These are phyloP conservation scores for Amanita brunnescens DNA, from an alignment of 768 basidiomycete species.

Conservation along the genomic window DNA sequence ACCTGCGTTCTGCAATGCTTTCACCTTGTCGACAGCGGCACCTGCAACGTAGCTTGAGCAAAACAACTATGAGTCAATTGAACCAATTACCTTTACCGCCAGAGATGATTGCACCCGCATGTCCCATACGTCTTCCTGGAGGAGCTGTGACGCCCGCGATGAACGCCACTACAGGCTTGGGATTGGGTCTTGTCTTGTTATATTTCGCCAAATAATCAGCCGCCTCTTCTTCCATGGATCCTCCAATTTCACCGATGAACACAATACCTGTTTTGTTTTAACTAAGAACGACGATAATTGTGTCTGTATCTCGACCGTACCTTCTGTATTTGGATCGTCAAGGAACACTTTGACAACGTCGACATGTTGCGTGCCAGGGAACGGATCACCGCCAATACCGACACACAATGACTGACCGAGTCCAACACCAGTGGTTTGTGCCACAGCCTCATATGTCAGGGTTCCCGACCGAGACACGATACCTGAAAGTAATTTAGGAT, in stretches of 20 bases:
- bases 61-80: not conserved
- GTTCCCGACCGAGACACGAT: slow-evolving; percentile 95
- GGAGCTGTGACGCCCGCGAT: slow-evolving; percentile 98
- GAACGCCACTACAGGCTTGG: slow-evolving; percentile 96
- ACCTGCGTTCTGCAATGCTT: slow-evolving; percentile 83
- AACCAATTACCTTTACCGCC: slow-evolving; percentile 79
- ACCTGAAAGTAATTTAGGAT: slow-evolving; percentile 36
- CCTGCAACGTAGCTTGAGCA: slow-evolving; percentile 28
- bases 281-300: not conserved
- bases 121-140: slow-evolving; percentile 96
- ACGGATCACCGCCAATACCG: slow-evolving; percentile 96
- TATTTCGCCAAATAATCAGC: slow-evolving; percentile 90
- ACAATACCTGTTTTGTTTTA: slow-evolving; percentile 64
- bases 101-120: slow-evolving; percentile 96
- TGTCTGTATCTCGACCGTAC: slow-evolving; percentile 27
- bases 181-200: slow-evolving; percentile 79
- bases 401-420: slow-evolving; percentile 95
- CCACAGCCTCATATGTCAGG: slow-evolving; percentile 97
- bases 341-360: slow-evolving; percentile 97
- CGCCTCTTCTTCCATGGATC: slow-evolving; percentile 98
- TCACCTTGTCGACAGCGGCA: slow-evolving; percentile 91
- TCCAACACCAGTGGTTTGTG: slow-evolving; percentile 91
- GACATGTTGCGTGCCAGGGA: slow-evolving; percentile 92
- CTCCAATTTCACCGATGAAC: slow-evolving; percentile 97
- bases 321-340: slow-evolving; percentile 89